These are phyloP conservation scores for Arabidopsis hybrid DNA, from an alignment of 441 rosid genomes.

Conservation along the genomic window DNA sequence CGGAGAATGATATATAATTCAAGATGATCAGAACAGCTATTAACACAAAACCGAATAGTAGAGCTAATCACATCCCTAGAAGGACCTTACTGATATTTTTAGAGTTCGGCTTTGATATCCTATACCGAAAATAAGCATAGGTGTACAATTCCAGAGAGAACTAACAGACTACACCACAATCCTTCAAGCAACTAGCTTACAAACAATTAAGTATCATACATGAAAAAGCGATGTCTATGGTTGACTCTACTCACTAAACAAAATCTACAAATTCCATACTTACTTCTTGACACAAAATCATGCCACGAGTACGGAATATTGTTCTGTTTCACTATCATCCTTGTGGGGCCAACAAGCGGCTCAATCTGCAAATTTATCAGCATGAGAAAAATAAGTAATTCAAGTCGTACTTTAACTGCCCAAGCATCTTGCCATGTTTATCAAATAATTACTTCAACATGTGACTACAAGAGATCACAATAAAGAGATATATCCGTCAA, in stretches of 20 bases:
- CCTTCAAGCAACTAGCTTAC: slow-evolving; percentile 22
- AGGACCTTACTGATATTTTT: slow-evolving; percentile 14
- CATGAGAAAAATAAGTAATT: slow-evolving; percentile 28
- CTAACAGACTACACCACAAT: slow-evolving; percentile 19
- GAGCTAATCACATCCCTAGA: slow-evolving; percentile 19
- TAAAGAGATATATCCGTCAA: not conserved
- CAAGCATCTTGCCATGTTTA: slow-evolving; percentile 27
- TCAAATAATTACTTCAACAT: slow-evolving; percentile 22
- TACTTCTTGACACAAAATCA: slow-evolving; percentile 93
- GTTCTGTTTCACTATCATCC: slow-evolving; percentile 56
- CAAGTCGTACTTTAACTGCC: slow-evolving; percentile 25
- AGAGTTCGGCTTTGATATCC: slow-evolving; percentile 28
- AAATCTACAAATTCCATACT: slow-evolving; percentile 32
- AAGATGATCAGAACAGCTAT: slow-evolving; percentile 23
- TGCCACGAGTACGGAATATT: slow-evolving; percentile 89
- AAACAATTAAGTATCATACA: slow-evolving; percentile 9
- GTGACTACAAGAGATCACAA: slow-evolving; percentile 28
- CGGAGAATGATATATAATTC: not conserved
- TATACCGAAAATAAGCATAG: slow-evolving; percentile 23
- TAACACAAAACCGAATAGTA: slow-evolving; percentile 21
- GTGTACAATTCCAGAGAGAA: slow-evolving; percentile 14
- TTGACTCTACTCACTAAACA: not conserved
- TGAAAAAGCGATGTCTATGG: slow-evolving; percentile 20
- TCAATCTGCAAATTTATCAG: slow-evolving; percentile 65
- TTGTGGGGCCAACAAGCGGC: slow-evolving; percentile 91